Percentiles rank a stretch among this genome's conserved stretches.
Evolutionary conservation across 352 stramenopile genomes (phyloP).

Genomic region (Phytopythium litorale): DNA sequence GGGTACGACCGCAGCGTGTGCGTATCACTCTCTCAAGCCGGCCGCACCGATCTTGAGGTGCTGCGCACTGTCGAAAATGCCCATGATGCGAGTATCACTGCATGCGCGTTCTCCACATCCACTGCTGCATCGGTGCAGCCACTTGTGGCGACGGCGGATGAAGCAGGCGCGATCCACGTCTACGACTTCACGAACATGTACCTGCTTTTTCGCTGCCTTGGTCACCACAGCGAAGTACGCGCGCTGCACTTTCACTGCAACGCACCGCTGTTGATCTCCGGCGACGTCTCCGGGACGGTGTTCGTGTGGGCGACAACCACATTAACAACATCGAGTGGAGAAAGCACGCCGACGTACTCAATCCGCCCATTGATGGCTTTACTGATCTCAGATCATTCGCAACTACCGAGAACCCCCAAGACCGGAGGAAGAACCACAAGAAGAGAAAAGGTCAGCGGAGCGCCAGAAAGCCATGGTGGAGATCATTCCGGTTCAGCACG

Average conservation of each 20-base stretch:
- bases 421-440: not conserved
- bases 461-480: no score
- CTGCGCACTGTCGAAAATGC: constrained; percentile 62
- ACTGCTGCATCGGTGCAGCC: constrained; percentile 10
- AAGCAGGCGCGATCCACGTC: constrained; percentile 47
- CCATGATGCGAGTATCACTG: constrained; percentile 55
- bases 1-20: constrained; percentile 54
- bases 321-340: not conserved
- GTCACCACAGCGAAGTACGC: constrained; percentile 44
- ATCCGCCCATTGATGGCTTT: constrained; percentile 28
- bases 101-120: constrained; percentile 38
- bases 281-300: constrained; percentile 32
- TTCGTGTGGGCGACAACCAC: constrained; percentile 41
- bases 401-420: not conserved
- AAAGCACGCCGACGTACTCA: constrained; percentile 9
- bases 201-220: constrained; percentile 44
- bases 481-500: not conserved
- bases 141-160: constrained; percentile 57
- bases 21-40: constrained; percentile 39
- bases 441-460: not conserved
- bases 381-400: not conserved
- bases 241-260: constrained; percentile 45
- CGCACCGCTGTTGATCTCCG: constrained; percentile 39
- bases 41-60: constrained; percentile 48
- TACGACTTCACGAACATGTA: constrained; percentile 64